Conservation (phyloP, 225 moss, liverwort and hornwort species). For the Pseudoscleropodium purum region DNA sequence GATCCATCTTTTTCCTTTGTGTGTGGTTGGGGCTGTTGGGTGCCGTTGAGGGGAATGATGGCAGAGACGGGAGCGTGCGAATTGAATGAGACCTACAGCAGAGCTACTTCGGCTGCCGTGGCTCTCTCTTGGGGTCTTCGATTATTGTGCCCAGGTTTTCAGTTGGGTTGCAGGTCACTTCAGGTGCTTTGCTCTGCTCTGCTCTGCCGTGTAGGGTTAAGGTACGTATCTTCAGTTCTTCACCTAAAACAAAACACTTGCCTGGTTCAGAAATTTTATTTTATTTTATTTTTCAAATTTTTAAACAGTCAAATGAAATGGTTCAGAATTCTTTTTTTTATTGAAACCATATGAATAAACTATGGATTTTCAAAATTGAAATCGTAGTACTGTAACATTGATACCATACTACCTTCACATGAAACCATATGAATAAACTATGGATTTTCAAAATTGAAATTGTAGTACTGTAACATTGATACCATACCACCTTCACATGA, state of each 20-base stretch:
- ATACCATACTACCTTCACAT: too few relatives aligned
- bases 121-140: not conserved
- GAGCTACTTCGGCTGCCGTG: too few relatives aligned
- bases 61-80: not conserved
- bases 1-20: too few relatives aligned
- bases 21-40: not conserved
- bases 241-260: not conserved
- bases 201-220: not conserved
- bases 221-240: not conserved
- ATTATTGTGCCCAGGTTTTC: not conserved
- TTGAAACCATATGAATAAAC: not conserved
- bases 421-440: not conserved
- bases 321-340: too few relatives aligned
- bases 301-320: too few relatives aligned
- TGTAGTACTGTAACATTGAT: too few relatives aligned
- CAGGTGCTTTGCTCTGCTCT: not conserved
- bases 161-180: not conserved
- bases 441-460: not conserved
- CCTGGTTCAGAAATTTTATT: too few relatives aligned
- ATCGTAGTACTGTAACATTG: too few relatives aligned
- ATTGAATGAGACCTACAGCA: not conserved
- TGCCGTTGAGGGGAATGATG: constrained; percentile 14
- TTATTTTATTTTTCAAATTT: too few relatives aligned
- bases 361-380: not conserved
- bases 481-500: too few relatives aligned